A percentile compares a stretch with the other conserved stretches of the same genome.
These are phyloP conservation scores for Collybia nuda DNA, from an alignment of 768 basidiomycete species.

Conservation along the genomic window DNA sequence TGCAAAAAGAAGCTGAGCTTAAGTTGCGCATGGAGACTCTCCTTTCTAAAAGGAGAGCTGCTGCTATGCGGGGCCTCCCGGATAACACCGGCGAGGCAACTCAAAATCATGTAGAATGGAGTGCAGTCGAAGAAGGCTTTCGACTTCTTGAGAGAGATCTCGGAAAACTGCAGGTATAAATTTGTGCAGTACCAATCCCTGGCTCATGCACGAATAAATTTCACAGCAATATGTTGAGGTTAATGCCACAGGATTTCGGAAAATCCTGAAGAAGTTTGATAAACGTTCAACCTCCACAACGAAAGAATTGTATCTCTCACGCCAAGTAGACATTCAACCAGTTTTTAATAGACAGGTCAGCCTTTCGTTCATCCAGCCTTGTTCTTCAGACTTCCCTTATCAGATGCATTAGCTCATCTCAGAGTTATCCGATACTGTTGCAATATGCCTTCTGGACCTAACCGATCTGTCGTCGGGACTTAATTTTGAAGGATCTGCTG, in stretches of 20 bases:
- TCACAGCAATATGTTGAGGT: constrained; percentile 93
- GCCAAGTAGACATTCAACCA: constrained; percentile 98
- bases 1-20: constrained; percentile 95
- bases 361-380: constrained; percentile 3
- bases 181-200: constrained; percentile 10
- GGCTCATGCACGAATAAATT: constrained; percentile 18
- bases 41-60: constrained; percentile 88
- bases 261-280: constrained; percentile 98
- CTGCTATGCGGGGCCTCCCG: constrained; percentile 71
- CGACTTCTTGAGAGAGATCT: constrained; percentile 91
- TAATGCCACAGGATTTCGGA: constrained; percentile 94
- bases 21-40: constrained; percentile 90
- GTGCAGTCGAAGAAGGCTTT: constrained; percentile 95
- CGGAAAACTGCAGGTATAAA: constrained; percentile 84
- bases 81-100: constrained; percentile 61
- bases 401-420: constrained; percentile 74
- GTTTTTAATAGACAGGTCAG: constrained; percentile 92
- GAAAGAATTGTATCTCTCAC: constrained; percentile 94
- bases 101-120: constrained; percentile 85
- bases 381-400: constrained; percentile 9
- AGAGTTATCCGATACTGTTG: constrained; percentile 90
- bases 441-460: constrained; percentile 77
- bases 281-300: constrained; percentile 93
- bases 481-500: constrained; percentile 77
- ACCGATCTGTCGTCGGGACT: constrained; percentile 74